Evolutionary conservation across 805 yeast species (phyloP).

Genomic region (Nakazawaea ishiwadae): DNA sequence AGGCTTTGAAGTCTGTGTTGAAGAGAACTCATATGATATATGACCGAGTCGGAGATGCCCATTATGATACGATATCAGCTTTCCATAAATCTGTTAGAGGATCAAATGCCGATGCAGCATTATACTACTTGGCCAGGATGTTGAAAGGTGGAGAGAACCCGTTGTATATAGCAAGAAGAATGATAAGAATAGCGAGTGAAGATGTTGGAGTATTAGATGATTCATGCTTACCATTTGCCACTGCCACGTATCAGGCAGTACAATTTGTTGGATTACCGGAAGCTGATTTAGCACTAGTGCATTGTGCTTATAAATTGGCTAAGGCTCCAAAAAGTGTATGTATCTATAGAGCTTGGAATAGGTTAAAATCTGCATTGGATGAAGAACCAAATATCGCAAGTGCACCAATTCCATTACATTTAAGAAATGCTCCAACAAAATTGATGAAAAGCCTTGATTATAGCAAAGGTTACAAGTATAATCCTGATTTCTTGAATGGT

Average conservation of each 20-base stretch:
- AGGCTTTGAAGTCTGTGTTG: slow-evolving; percentile 35
- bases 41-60: slow-evolving; percentile 86
- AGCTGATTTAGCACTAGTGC: slow-evolving; percentile 83
- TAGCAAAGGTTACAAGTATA: slow-evolving; percentile 80
- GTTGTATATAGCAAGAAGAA: slow-evolving; percentile 78
- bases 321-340: slow-evolving; percentile 82
- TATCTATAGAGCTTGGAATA: slow-evolving; percentile 75
- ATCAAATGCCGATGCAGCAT: slow-evolving; percentile 81
- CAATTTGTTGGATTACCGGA: slow-evolving; percentile 95
- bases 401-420: slow-evolving; percentile 71
- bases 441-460: slow-evolving; percentile 89
- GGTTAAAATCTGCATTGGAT: slow-evolving; percentile 53
- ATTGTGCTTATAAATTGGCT: slow-evolving; percentile 89
- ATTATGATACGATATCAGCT: slow-evolving; percentile 93
- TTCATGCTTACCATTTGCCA: slow-evolving; percentile 78
- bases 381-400: slow-evolving; percentile 55
- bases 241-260: slow-evolving; percentile 79
- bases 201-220: slow-evolving; percentile 89
- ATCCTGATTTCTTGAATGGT: slow-evolving; percentile 76
- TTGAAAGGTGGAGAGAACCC: slow-evolving; percentile 93
- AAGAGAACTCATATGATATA: slow-evolving; percentile 56
- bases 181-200: slow-evolving; percentile 94
- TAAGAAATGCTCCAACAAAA: slow-evolving; percentile 91
- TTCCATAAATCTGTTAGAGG: slow-evolving; percentile 94
- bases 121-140: slow-evolving; percentile 86